Conservation (phyloP, 768 basidiomycete species). For the Termitomyces sp. region DNA sequence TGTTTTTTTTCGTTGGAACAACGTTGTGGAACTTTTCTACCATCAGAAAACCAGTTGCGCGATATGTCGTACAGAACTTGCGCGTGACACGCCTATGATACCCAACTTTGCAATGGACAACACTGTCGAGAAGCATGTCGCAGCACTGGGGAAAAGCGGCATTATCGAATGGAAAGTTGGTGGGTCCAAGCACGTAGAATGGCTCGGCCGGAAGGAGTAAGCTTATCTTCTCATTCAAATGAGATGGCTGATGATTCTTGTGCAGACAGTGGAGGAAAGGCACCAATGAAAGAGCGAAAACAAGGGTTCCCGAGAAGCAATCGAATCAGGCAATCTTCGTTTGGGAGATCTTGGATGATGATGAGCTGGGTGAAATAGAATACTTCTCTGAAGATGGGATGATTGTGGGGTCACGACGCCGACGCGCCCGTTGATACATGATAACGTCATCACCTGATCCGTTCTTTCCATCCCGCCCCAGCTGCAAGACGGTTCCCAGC, state of each 20-base stretch:
- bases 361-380: background rate
- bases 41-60: slow-evolving; percentile 44
- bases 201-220: slow-evolving; percentile 50
- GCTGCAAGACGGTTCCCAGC: background rate
- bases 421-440: background rate
- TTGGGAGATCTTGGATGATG: slow-evolving; percentile 1
- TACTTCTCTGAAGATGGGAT: background rate
- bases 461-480: background rate
- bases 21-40: background rate
- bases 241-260: background rate
- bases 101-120: slow-evolving; percentile 63
- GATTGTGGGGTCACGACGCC: slow-evolving; percentile 2
- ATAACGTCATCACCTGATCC: slow-evolving; percentile 7
- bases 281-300: slow-evolving; percentile 20
- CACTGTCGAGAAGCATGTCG: slow-evolving; percentile 55
- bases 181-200: slow-evolving; percentile 45
- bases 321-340: background rate
- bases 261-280: slow-evolving; percentile 32
- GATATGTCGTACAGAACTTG: slow-evolving; percentile 49
- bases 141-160: slow-evolving; percentile 37
- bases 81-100: slow-evolving; percentile 39
- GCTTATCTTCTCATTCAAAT: slow-evolving; percentile 12
- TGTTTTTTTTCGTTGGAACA: background rate
- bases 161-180: slow-evolving; percentile 45
- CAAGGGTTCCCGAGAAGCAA: background rate